Percentiles rank a stretch among this genome's conserved stretches.
phyloP scores from a whole-genome alignment of 169 alveolate species.

The Ichthyophthirius multifiliis region DNA sequence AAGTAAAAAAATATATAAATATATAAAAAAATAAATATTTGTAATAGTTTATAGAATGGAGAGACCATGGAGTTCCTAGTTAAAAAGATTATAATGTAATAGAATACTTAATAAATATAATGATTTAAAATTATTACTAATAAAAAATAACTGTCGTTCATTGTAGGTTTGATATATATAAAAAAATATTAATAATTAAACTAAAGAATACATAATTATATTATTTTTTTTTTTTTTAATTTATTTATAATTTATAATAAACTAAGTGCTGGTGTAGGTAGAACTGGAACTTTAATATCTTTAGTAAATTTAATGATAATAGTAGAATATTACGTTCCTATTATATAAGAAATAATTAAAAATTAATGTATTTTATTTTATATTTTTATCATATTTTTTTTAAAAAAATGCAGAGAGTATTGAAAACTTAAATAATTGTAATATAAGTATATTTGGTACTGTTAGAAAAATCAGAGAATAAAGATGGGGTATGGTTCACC shows the following conservation, averaged over 20 bases:
- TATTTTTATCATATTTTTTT: not conserved
- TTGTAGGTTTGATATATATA: conserved; percentile 48
- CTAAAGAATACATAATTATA: not conserved
- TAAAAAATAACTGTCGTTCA: conserved; percentile 67
- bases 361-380: not conserved
- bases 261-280: conserved; percentile 85
- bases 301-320: conserved; percentile 48
- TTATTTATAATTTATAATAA: not conserved
- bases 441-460: conserved; percentile 58
- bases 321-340: not conserved
- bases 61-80: conserved; percentile 81
- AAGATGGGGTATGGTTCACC: conserved; percentile 85
- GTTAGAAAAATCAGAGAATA: conserved; percentile 86
- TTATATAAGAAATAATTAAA: not conserved
- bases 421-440: not conserved
- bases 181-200: not conserved
- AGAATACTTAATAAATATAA: conserved; percentile 46
- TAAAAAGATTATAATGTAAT: conserved; percentile 60
- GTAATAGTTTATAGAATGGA: conserved; percentile 76
- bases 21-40: not conserved
- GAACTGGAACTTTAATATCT: conserved; percentile 88
- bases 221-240: not conserved
- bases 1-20: not conserved
- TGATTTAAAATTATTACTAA: conserved; percentile 33
- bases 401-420: not conserved